Conservation (phyloP, 257 asterid species). For the Solanum paucissectum region DNA sequence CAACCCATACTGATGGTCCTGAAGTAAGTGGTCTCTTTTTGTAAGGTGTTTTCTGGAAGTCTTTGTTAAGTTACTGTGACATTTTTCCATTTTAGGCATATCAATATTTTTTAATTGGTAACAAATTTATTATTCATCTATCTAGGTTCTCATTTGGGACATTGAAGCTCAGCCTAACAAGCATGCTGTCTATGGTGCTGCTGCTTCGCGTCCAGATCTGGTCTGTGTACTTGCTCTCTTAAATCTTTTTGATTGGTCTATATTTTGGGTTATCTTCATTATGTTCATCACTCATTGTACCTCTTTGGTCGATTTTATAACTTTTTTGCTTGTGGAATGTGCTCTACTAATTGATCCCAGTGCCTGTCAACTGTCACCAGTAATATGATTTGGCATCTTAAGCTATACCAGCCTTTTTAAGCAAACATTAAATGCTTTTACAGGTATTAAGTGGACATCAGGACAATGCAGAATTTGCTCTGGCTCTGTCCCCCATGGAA, state of each 20-base stretch:
- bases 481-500: conserved; percentile 92
- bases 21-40: conserved; percentile 47
- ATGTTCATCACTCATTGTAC: background rate
- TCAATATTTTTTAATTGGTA: background rate
- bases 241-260: background rate
- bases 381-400: background rate
- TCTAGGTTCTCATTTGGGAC: conserved; percentile 94
- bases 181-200: conserved; percentile 81
- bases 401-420: background rate
- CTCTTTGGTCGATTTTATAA: background rate
- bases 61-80: background rate
- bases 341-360: background rate
- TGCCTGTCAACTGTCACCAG: background rate
- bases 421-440: background rate
- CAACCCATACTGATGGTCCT: conserved; percentile 94
- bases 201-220: conserved; percentile 88
- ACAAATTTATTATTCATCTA: background rate
- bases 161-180: conserved; percentile 92
- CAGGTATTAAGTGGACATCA: conserved; percentile 88
- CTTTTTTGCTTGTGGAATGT: background rate
- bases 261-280: background rate
- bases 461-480: conserved; percentile 98
- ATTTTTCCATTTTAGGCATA: background rate
- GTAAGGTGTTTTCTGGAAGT: background rate
- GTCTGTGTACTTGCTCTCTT: conserved; percentile 18